phyloP scores from a whole-genome alignment of 2,329 filamentous ascomycete species.

The Alternaria gansuensis region DNA sequence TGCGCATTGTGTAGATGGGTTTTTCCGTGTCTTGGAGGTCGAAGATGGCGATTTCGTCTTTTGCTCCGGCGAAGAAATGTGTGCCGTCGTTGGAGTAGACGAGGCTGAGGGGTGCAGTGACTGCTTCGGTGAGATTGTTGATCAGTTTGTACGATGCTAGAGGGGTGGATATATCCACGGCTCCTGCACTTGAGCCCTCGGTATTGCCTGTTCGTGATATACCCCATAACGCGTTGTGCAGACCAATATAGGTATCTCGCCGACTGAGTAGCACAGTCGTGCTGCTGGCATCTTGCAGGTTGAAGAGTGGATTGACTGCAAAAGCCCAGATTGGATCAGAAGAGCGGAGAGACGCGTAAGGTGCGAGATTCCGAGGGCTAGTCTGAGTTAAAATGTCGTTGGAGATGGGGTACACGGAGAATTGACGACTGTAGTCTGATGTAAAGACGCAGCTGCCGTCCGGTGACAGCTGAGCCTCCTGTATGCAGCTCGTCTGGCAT shows the following conservation, averaged over 20 bases:
- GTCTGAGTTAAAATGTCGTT: conserved; percentile 20
- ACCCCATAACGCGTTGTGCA: conserved; percentile 64
- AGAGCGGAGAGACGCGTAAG: conserved; percentile 59
- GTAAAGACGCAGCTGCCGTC: conserved; percentile 68
- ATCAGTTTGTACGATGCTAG: conserved; percentile 65
- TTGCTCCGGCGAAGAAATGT: conserved; percentile 66
- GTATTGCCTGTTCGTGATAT: conserved; percentile 19
- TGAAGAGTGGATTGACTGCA: conserved; percentile 64
- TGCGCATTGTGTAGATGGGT: conserved; percentile 55
- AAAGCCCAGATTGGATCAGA: conserved; percentile 63
- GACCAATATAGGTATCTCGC: conserved; percentile 64
- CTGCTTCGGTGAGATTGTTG: conserved; percentile 64
- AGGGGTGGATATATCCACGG: conserved; percentile 36
- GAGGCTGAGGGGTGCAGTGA: conserved; percentile 64
- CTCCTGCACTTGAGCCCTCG: conserved; percentile 16
- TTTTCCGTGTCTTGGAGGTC: conserved; percentile 61
- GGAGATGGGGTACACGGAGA: conserved; percentile 58
- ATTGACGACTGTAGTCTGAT: conserved; percentile 62
- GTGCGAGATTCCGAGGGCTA: conserved; percentile 44
- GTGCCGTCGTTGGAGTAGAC: conserved; percentile 60
- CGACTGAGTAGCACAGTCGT: conserved; percentile 63
- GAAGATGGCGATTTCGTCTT: conserved; percentile 64
- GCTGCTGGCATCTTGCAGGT: conserved; percentile 60
- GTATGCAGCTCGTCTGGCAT: conserved; percentile 38
- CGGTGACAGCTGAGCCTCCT: conserved; percentile 49